Conservation (phyloP, 1,284 basidiomycete genomes). For the Veloboletus limbatus region DNA sequence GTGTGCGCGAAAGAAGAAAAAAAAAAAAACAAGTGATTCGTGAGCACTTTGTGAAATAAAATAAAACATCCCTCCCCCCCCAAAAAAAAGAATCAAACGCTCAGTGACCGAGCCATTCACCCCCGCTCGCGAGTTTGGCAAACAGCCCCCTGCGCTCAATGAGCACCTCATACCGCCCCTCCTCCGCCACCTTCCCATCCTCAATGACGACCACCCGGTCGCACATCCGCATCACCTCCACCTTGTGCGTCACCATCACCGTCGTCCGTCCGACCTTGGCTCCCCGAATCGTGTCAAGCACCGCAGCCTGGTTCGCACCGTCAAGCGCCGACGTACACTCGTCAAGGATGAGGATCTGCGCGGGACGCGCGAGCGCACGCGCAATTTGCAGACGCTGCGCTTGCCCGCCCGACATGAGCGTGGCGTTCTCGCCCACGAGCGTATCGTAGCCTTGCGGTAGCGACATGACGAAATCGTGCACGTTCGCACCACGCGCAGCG, state of each 20-base stretch:
- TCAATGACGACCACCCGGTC: slow-evolving; percentile 85
- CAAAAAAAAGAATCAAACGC: neutral
- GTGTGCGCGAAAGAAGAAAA: neutral
- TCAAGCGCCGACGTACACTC: slow-evolving; percentile 95
- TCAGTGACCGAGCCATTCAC: slow-evolving; percentile 73
- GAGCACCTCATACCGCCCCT: slow-evolving; percentile 76
- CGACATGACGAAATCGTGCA: slow-evolving; percentile 82
- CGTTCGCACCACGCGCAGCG: slow-evolving; percentile 76
- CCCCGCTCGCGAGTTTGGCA: slow-evolving; percentile 77
- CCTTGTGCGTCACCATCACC: slow-evolving; percentile 91
- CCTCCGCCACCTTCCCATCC: slow-evolving; percentile 74
- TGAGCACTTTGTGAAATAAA: neutral
- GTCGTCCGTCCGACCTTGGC: slow-evolving; percentile 75
- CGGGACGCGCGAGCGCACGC: slow-evolving; percentile 72
- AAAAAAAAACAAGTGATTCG: neutral
- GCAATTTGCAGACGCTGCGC: slow-evolving; percentile 93
- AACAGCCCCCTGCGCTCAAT: slow-evolving; percentile 73
- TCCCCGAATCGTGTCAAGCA: slow-evolving; percentile 73
- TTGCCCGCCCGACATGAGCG: slow-evolving; percentile 90
- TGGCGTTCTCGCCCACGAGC: slow-evolving; percentile 83
- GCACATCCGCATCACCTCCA: slow-evolving; percentile 89
- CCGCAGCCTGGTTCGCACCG: slow-evolving; percentile 72
- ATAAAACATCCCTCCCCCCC: too few species aligned
- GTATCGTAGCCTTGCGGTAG: slow-evolving; percentile 88
- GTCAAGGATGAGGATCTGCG: slow-evolving; percentile 84